Conservation (phyloP, 306 rosid species). For the Begonia masoniana region DNA sequence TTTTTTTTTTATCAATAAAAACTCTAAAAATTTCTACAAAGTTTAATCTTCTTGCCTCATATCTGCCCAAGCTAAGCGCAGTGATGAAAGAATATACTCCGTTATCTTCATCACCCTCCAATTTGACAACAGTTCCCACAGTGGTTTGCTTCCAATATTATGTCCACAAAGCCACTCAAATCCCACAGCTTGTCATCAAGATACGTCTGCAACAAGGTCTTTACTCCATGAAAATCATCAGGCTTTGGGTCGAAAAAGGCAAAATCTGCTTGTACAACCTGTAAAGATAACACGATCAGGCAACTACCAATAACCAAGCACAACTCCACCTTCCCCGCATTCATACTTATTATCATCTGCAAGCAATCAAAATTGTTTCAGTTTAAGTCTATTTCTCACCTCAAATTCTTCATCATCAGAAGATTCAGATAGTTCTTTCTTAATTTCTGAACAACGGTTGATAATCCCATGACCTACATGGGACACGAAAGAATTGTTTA, state of each 20-base stretch:
- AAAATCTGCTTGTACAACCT: conserved; percentile 80
- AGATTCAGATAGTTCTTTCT: conserved; percentile 23
- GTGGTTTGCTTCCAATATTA: conserved; percentile 56
- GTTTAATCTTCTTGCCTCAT: conserved; percentile 34
- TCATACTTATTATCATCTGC: too few species aligned
- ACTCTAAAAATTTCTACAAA: too few species aligned
- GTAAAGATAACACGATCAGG: conserved; percentile 7
- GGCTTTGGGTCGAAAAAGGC: conserved; percentile 80
- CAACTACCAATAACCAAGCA: background rate
- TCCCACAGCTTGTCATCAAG: conserved; percentile 65
- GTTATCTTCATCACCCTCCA: conserved; percentile 79
- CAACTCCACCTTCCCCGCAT: too few species aligned
- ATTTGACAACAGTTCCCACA: conserved; percentile 62
- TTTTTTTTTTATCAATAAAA: too few species aligned
- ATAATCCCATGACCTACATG: conserved; percentile 22
- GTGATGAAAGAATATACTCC: conserved; percentile 52
- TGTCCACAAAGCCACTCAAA: conserved; percentile 60
- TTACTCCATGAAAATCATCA: conserved; percentile 71
- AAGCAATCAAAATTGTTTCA: too few species aligned
- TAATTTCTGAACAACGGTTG: conserved; percentile 14
- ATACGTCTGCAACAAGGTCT: conserved; percentile 63
- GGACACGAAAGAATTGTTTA: background rate
- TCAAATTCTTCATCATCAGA: conserved; percentile 52
- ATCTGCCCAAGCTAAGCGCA: conserved; percentile 60
- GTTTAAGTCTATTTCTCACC: conserved; percentile 20